Conservation (phyloP, 1,284 basidiomycete genomes). For the Marasmius fiardii region DNA sequence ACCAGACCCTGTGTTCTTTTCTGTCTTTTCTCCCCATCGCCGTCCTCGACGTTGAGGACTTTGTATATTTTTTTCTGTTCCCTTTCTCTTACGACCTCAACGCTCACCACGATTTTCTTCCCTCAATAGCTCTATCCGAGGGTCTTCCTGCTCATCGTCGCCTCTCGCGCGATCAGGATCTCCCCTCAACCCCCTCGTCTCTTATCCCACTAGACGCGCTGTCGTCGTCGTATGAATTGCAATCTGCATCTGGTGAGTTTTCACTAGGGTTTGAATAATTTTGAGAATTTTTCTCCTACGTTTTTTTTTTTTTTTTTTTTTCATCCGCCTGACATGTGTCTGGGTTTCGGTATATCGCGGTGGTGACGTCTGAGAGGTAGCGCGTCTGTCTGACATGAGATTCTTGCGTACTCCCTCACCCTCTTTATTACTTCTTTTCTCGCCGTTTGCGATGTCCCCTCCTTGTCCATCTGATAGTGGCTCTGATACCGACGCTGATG, state of each 20-base stretch:
- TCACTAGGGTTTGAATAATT: slow-evolving; percentile 6
- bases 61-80: slow-evolving; percentile 31
- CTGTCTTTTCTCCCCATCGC: slow-evolving; percentile 24
- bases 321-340: neutral
- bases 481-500: slow-evolving; percentile 7
- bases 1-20: slow-evolving; percentile 7
- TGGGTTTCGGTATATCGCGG: neutral
- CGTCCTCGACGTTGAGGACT: slow-evolving; percentile 21
- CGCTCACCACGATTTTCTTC: slow-evolving; percentile 41
- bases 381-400: neutral
- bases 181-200: slow-evolving; percentile 27
- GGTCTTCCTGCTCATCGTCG: neutral
- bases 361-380: slow-evolving; percentile 1
- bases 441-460: slow-evolving; percentile 12
- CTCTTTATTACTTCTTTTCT: slow-evolving; percentile 5
- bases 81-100: slow-evolving; percentile 20
- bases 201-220: slow-evolving; percentile 21
- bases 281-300: slow-evolving; percentile 12
- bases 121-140: neutral
- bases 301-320: slow-evolving; percentile 14
- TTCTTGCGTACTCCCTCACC: neutral
- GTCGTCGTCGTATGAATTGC: slow-evolving; percentile 32
- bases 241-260: slow-evolving; percentile 35
- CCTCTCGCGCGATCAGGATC: neutral
- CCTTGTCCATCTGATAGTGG: slow-evolving; percentile 4